Evolutionary conservation across 148 eudicot species (phyloP).

Genomic region (Euryodendron excelsum): DNA sequence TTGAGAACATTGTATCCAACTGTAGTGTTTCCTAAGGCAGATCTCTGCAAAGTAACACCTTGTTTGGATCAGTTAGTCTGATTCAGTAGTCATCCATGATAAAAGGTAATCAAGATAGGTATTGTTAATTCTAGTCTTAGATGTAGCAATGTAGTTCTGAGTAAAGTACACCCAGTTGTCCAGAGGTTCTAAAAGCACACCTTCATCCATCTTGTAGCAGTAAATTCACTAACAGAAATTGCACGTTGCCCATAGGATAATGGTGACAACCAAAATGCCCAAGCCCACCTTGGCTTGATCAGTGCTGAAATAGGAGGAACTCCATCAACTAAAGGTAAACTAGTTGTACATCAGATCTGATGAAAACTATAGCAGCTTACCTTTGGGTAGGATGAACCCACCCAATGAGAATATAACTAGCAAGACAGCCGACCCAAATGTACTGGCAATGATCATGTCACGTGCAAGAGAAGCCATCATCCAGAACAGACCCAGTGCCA

Average conservation of each 20-base stretch:
- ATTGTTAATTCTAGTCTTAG: not conserved
- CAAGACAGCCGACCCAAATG: conserved; percentile 60
- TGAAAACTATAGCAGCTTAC: conserved; percentile 26
- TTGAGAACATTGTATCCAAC: conserved; percentile 49
- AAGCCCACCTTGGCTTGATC: conserved; percentile 85
- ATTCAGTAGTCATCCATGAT: not conserved
- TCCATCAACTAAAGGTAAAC: not conserved
- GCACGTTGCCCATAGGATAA: conserved; percentile 78
- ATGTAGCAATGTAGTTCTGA: not conserved
- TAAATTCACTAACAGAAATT: conserved; percentile 76
- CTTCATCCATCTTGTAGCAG: conserved; percentile 72
- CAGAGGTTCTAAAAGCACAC: conserved; percentile 30
- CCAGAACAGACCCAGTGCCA: conserved; percentile 85
- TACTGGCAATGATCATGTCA: conserved; percentile 74
- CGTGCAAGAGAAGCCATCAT: conserved; percentile 68
- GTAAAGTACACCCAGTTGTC: not conserved
- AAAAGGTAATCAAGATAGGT: not conserved
- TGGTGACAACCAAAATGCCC: conserved; percentile 95
- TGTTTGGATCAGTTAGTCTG: not conserved
- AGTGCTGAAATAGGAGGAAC: conserved; percentile 43
- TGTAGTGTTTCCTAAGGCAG: conserved; percentile 42
- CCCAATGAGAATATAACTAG: conserved; percentile 61
- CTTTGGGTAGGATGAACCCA: conserved; percentile 75
- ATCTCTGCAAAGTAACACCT: conserved; percentile 38
- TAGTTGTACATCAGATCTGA: not conserved